Evolutionary conservation across 768 basidiomycete genomes (phyloP).

Genomic region (Tricholoma terreum): DNA sequence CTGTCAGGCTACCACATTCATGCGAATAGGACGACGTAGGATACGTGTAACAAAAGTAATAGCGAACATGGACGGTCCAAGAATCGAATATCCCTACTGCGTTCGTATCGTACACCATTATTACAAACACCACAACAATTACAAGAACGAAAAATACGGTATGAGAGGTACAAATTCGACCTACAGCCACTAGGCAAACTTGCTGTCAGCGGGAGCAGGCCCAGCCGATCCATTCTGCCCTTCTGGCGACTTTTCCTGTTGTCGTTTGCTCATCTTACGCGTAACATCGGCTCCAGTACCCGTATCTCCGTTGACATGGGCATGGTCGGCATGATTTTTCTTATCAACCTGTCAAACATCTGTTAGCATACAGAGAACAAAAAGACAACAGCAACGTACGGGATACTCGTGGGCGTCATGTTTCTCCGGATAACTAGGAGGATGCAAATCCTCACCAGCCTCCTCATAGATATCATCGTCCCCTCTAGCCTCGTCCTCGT

Average conservation of each 20-base stretch:
- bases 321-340: constrained; percentile 19
- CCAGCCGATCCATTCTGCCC: constrained; percentile 24
- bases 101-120: too few relatives aligned
- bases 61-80: too few relatives aligned
- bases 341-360: constrained; percentile 32
- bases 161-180: too few relatives aligned
- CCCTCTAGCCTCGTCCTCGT: constrained; percentile 39
- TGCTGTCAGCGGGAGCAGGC: constrained; percentile 32
- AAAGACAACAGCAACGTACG: constrained; percentile 65
- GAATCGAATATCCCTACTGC: too few relatives aligned
- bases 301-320: constrained; percentile 16
- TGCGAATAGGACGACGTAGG: too few relatives aligned
- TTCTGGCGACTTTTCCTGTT: constrained; percentile 73
- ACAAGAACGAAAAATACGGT: too few relatives aligned
- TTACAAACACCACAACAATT: too few relatives aligned
- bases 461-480: constrained; percentile 37
- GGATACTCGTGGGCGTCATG: constrained; percentile 38
- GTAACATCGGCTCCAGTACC: constrained; percentile 33
- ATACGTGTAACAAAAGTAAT: too few relatives aligned
- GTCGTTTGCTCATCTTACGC: constrained; percentile 53
- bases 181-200: too few relatives aligned
- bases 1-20: too few relatives aligned
- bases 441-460: constrained; percentile 45
- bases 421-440: constrained; percentile 57
- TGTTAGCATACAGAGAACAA: neutral